These are phyloP conservation scores for Leccinum griseonigrum DNA, from an alignment of 1,284 basidiomycete species.

Conservation along the genomic window DNA sequence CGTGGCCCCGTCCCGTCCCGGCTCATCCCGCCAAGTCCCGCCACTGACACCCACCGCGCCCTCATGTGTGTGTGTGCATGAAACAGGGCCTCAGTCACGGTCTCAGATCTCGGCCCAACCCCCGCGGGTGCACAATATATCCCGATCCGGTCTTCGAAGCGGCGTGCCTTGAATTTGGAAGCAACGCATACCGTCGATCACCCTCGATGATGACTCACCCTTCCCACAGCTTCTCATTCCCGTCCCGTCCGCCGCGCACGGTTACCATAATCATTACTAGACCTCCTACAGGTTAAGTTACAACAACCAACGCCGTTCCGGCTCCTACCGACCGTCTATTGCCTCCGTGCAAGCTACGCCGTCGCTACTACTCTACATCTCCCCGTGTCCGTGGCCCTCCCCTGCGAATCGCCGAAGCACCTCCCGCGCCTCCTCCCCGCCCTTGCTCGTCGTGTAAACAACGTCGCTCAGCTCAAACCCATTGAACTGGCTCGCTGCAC, in stretches of 20 bases:
- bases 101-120: slow-evolving; percentile 4
- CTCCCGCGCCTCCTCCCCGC: slow-evolving; percentile 38
- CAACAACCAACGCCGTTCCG: slow-evolving; percentile 7
- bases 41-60: not conserved
- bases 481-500: slow-evolving; percentile 88
- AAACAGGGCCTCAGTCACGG: slow-evolving; percentile 19
- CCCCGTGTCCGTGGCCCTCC: slow-evolving; percentile 24
- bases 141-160: slow-evolving; percentile 22
- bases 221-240: slow-evolving; percentile 8
- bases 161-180: slow-evolving; percentile 34
- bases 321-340: not conserved
- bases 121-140: slow-evolving; percentile 23
- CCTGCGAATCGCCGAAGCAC: slow-evolving; percentile 34
- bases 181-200: slow-evolving; percentile 32
- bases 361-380: not conserved
- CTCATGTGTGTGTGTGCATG: slow-evolving; percentile 1
- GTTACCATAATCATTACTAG: not conserved
- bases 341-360: not conserved
- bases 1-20: slow-evolving; percentile 13
- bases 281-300: slow-evolving; percentile 13
- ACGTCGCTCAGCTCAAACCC: slow-evolving; percentile 72
- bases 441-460: slow-evolving; percentile 57
- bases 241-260: slow-evolving; percentile 19
- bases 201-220: slow-evolving; percentile 32
- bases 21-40: slow-evolving; percentile 8